phyloP scores from a whole-genome alignment of 371 early-diverging fungal genomes.

The Mucor saturninus region DNA sequence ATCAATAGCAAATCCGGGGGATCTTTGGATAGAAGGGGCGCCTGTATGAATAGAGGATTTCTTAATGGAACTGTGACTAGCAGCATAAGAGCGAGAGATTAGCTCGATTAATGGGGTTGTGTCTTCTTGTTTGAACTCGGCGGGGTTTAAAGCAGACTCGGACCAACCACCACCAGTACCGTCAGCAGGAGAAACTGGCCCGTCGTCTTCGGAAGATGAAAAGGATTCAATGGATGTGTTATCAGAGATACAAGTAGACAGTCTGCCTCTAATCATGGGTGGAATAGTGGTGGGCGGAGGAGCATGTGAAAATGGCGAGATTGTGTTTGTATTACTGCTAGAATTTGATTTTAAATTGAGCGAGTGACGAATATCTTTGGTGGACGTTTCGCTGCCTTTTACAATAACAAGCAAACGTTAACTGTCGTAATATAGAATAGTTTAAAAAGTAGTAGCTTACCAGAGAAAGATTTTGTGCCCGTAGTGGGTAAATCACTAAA shows the following conservation, averaged over 20 bases:
- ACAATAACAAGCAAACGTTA: neutral
- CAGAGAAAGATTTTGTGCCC: neutral
- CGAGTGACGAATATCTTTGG: neutral
- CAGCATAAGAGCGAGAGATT: neutral
- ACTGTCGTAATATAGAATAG: neutral
- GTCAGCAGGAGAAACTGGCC: no score
- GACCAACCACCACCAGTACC: neutral
- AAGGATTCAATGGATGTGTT: neutral
- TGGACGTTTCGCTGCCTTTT: neutral
- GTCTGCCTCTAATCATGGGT: neutral
- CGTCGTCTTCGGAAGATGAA: conserved; percentile 3
- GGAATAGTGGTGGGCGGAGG: neutral
- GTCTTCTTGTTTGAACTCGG: neutral
- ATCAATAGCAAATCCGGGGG: conserved; percentile 3
- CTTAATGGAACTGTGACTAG: neutral
- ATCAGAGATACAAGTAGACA: neutral
- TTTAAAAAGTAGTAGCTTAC: neutral
- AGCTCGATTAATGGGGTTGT: conserved; percentile 2
- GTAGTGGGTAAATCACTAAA: conserved; percentile 9
- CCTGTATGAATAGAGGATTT: no score
- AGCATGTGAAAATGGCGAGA: neutral
- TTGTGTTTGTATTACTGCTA: neutral
- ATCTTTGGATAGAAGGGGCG: neutral
- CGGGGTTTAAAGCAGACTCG: neutral
- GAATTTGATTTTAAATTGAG: neutral